Percentiles rank a stretch among this genome's conserved stretches.
Evolutionary conservation across 192 early-diverging fungal species (phyloP).

Genomic region (Funneliformis mosseae): DNA sequence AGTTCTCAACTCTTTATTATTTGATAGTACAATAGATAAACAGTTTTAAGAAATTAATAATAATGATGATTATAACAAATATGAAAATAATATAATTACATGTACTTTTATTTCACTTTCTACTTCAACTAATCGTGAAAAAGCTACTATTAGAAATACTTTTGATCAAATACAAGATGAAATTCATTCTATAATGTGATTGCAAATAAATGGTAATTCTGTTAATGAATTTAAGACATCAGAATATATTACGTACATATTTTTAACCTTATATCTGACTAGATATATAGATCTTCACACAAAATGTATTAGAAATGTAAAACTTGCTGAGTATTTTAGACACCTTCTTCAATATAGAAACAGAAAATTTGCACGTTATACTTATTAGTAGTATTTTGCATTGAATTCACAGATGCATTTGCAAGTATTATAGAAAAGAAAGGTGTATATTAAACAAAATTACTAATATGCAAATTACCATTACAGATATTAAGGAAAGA

Average conservation of each 20-base stretch:
- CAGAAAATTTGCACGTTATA: not conserved
- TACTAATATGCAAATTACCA: not conserved
- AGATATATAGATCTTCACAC: no score
- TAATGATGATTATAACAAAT: no score
- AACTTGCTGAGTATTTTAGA: not conserved
- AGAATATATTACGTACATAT: not conserved
- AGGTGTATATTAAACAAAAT: no score
- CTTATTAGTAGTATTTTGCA: not conserved
- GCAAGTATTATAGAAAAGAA: no score
- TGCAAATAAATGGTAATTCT: not conserved
- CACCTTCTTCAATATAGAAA: slow-evolving; percentile 3
- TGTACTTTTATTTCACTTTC: not conserved
- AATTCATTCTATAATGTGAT: not conserved
- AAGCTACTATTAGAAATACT: not conserved
- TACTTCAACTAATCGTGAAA: not conserved
- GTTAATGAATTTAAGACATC: slow-evolving; percentile 10
- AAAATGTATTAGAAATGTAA: slow-evolving; percentile 11
- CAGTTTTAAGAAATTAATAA: no score
- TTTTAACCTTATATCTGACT: not conserved
- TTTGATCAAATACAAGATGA: slow-evolving; percentile 3
- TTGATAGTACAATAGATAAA: no score
- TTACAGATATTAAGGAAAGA: not conserved
- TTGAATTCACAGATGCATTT: slow-evolving; percentile 16
- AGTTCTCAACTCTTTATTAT: no score
- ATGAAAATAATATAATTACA: no score